Base-by-base conservation (phyloP, 1,284 basidiomycete species). In the Tilletiopsis washingtonensis region DNA sequence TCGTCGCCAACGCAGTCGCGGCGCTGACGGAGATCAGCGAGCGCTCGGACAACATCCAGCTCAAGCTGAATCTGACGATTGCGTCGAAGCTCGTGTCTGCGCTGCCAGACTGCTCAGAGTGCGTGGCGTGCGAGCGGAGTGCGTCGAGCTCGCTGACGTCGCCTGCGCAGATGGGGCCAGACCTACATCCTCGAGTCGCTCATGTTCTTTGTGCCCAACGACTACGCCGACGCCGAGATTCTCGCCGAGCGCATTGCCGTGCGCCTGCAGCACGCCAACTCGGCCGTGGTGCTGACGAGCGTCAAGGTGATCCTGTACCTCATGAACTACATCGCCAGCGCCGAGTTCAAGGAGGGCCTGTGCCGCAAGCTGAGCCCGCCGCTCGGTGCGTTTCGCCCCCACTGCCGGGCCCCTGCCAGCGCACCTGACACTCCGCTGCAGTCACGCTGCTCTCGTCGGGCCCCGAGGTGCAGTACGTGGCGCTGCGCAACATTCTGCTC, bases 321-420 rank as follows among this genome's bases (percentile, higher is more conserved):
- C 56, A 96, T 98, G 91, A 98, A 98, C 75, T 99, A 98, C 75
- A 97, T 98, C 84, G 86, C 90, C 57, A 86, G 87, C 71, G 81
- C 86, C 51, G 81, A 80, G 44, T 77, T 90, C 40, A 86, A 94
- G 49, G 85, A 93, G 52, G 81, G 84, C 60, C 84, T 96, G 54
- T 96, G 93, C 76, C 84, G 87, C 73, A 96, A 96, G 77, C 91
- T 99, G 83, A 91, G 91, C 0, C 91, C 93, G 14, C 93, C 93
- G 17, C 48, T 69, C 14, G 36, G 19, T 29, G 3, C 4, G 25
- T 21, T 14, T 14, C n/a, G 9, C 6, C 17, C 6, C 25, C 17
- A 21, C 14, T 9, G 5, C 15, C 5, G 19, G 24, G 34, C n/a
- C n/a, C n/a, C 24, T 32, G 17, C 3, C 20, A 5, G 15, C 3